Percentiles rank a stretch among this genome's conserved stretches.
These are phyloP conservation scores for Prunus armeniaca DNA, from an alignment of 306 rosid species.

Conservation along the genomic window DNA sequence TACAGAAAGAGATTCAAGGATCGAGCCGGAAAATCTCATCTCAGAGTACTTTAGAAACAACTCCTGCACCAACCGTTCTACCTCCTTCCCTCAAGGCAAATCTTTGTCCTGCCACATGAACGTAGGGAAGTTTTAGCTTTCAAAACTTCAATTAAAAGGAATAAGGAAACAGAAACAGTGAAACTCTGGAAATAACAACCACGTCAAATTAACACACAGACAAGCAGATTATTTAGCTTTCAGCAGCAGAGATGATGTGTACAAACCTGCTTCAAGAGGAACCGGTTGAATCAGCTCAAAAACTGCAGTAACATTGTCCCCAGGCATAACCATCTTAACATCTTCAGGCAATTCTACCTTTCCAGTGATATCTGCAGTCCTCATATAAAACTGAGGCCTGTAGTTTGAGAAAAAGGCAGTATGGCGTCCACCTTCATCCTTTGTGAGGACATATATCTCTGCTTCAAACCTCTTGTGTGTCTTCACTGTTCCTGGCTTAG, in stretches of 20 bases:
- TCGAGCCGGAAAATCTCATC: constrained; percentile 24
- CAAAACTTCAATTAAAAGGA: too few relatives aligned
- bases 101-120: constrained; percentile 76
- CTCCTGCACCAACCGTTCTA: constrained; percentile 99
- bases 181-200: background rate
- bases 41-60: constrained; percentile 86
- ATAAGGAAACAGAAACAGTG: background rate
- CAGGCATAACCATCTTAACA: constrained; percentile 98
- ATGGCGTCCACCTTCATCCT: constrained; percentile 99
- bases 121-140: background rate
- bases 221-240: background rate
- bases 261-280: constrained; percentile 91
- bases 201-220: background rate
- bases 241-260: background rate
- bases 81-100: constrained; percentile 99
- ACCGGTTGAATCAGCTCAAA: constrained; percentile 83
- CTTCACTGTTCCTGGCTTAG: constrained; percentile 86
- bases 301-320: constrained; percentile 86
- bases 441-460: constrained; percentile 93
- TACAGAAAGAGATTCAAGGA: constrained; percentile 1
- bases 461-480: constrained; percentile 89
- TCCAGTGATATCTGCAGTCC: constrained; percentile 97
- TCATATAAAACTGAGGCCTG: constrained; percentile 92
- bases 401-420: constrained; percentile 97
- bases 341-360: constrained; percentile 88